A percentile compares a stretch with the other conserved stretches of the same genome.
phyloP scores from a whole-genome alignment of 2,329 filamentous ascomycete species.

The Alternaria alternata region DNA sequence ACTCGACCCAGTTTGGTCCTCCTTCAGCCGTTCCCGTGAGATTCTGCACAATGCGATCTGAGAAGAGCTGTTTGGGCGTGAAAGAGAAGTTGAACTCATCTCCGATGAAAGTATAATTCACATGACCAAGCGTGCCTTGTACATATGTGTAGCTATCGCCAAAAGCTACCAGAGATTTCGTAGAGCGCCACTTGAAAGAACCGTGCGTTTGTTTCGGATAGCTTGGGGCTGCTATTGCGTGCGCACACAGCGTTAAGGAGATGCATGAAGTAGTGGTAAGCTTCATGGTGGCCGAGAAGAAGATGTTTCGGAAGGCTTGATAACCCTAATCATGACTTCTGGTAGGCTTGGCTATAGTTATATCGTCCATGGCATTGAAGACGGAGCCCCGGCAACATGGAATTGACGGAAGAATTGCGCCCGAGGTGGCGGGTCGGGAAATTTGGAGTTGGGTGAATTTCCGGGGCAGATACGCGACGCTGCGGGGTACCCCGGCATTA shows the following conservation, averaged over 20 bases:
- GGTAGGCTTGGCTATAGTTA: background rate
- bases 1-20: slow-evolving; percentile 65
- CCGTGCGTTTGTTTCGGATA: background rate
- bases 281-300: slow-evolving; percentile 19
- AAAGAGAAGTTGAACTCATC: slow-evolving; percentile 59
- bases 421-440: slow-evolving; percentile 5
- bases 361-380: background rate
- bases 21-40: slow-evolving; percentile 58
- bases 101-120: slow-evolving; percentile 65
- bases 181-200: slow-evolving; percentile 28
- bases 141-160: slow-evolving; percentile 63
- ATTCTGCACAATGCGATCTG: slow-evolving; percentile 62
- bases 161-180: slow-evolving; percentile 53
- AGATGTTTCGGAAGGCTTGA: background rate
- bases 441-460: background rate
- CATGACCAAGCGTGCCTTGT: slow-evolving; percentile 61
- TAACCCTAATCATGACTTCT: background rate
- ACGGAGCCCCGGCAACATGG: background rate
- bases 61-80: slow-evolving; percentile 55
- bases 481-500: slow-evolving; percentile 6
- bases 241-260: slow-evolving; percentile 1
- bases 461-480: background rate
- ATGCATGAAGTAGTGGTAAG: slow-evolving; percentile 7
- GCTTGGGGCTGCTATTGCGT: slow-evolving; percentile 10
- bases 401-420: slow-evolving; percentile 10